Conservation (phyloP, 2,329 filamentous ascomycete genomes). For the Aspergillus udagawae region DNA sequence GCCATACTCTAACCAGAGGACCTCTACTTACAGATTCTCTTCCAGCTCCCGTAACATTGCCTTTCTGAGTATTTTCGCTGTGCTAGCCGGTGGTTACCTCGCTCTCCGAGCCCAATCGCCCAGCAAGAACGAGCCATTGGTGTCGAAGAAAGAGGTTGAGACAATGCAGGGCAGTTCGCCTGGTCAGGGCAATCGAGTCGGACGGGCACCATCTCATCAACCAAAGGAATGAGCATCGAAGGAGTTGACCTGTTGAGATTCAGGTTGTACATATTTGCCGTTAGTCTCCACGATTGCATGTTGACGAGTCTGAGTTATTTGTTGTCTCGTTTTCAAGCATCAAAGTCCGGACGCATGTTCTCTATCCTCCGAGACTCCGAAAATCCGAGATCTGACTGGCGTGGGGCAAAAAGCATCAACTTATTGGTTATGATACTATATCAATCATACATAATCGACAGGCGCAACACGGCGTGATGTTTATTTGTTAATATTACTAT, state of each 20-base stretch:
- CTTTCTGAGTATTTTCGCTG: conserved; percentile 3
- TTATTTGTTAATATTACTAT: no score
- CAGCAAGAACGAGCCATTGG: conserved; percentile 5
- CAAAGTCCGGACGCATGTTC: no score
- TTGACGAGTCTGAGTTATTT: neutral
- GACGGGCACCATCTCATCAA: neutral
- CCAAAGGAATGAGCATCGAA: neutral
- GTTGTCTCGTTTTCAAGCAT: no score
- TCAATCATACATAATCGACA: neutral
- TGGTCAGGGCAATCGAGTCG: neutral
- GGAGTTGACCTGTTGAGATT: no score
- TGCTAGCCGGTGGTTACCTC: conserved; percentile 5
- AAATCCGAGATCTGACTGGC: neutral
- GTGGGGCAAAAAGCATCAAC: neutral
- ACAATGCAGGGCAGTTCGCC: conserved; percentile 7
- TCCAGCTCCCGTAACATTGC: conserved; percentile 7
- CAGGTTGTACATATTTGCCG: neutral
- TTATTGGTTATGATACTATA: neutral
- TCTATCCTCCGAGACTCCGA: neutral
- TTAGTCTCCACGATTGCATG: neutral
- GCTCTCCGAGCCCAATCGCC: conserved; percentile 11
- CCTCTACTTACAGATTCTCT: no score
- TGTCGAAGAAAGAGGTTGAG: conserved; percentile 4
- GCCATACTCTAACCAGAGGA: no score
- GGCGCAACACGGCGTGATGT: neutral